Evolutionary conservation across 2,329 filamentous ascomycete genomes (phyloP), one percentile per base, ranked within the genome.

Genomic region (Mollisia scopiformis): DNA sequence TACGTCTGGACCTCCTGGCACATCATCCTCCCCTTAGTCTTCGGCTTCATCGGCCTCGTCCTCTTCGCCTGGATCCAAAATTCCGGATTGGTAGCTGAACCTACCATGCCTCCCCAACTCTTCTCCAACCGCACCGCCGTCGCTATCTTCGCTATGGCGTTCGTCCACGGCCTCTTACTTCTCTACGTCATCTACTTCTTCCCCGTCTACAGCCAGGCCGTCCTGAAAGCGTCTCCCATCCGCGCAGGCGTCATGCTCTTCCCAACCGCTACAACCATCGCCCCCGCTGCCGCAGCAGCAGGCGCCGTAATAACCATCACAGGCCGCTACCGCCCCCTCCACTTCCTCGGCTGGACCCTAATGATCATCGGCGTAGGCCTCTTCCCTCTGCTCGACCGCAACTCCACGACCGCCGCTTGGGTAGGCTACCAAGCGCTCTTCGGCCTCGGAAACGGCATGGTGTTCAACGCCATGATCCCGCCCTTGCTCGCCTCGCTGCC

Each of bases 211-310:
- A 94, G 92, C 77, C 92, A 96, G 76, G 86, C 64, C 10, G 66
- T 69, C 13, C 43, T 67, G 0, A 62, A 62, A 2, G 66, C 64
- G 3, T 65, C 64, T 0, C 88, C 91, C 0, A 83, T 94, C 33
- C 77, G 91, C 25, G 91, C 88, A 1, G 91, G 91, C 51, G 88
- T 93, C 54, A 92, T 92, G 72, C 75, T 92, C 21, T 80, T 94
- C 16, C 88, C 91, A 0, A 85, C 84, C 62, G 89, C 89, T 7
- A 72, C 93, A 25, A 81, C 86, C 3, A 77, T 92, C 2, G 90
- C 89, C 0, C 66, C 90, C 63, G 72, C 82, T 33, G 90, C 89
- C 0, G 82, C 83, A 5, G 70, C 72, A 11, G 82, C 82, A 0
- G 86, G 86, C 27, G 66, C 86, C 11, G 76, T 80, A 59, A 86